Conservation (phyloP, 2,329 filamentous ascomycete species). For the Diaporthe humulicola region DNA sequence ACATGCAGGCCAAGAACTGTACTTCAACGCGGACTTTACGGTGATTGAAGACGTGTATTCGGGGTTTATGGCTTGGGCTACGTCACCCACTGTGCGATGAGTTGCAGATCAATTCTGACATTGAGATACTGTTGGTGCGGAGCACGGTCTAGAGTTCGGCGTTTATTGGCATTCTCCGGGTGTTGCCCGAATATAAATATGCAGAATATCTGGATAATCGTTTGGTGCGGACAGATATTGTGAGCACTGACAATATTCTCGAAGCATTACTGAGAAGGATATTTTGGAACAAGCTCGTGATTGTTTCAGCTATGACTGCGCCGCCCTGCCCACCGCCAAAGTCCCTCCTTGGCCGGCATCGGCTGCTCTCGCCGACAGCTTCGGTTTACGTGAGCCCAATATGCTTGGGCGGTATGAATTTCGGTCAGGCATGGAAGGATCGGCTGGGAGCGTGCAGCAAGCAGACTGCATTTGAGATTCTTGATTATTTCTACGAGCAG, state of each 20-base stretch:
- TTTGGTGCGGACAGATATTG: not conserved
- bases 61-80: not conserved
- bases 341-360: constrained; percentile 74
- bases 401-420: constrained; percentile 71
- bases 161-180: not conserved
- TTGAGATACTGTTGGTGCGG: not conserved
- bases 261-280: no score
- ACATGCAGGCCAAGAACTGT: not conserved
- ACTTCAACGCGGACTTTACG: not conserved
- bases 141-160: not conserved
- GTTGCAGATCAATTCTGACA: not conserved
- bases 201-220: not conserved
- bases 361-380: constrained; percentile 75
- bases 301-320: not conserved
- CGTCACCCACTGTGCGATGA: not conserved
- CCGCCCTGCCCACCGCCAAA: constrained; percentile 58
- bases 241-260: not conserved
- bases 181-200: not conserved
- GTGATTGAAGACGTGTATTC: not conserved
- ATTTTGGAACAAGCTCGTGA: not conserved
- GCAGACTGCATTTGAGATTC: constrained; percentile 70
- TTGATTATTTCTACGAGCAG: constrained; percentile 75
- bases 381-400: constrained; percentile 75
- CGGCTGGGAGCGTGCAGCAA: constrained; percentile 76
- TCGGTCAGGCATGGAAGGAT: constrained; percentile 62